Evolutionary conservation across 495 filamentous ascomycete species (phyloP).

Genomic region (Aspergillus sparsus): DNA sequence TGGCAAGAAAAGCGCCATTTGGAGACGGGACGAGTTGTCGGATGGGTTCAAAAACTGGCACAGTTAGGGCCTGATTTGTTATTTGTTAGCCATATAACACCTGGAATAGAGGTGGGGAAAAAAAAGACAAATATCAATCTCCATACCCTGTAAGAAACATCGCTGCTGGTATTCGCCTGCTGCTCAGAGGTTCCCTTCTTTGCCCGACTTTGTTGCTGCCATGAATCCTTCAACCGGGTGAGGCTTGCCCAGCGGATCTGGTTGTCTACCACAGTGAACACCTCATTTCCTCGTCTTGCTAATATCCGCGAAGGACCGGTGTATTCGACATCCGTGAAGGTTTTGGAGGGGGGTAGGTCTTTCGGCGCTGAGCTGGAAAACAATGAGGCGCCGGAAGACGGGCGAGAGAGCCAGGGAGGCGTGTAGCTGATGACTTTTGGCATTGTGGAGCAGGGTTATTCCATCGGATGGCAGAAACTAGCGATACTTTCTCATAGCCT

Average conservation of each 20-base stretch:
- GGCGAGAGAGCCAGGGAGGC: constrained; percentile 77
- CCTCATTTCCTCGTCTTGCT: constrained; percentile 72
- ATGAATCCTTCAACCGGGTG: constrained; percentile 69
- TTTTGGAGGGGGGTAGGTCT: constrained; percentile 35
- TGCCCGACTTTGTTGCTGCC: constrained; percentile 51
- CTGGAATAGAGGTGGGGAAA: not conserved
- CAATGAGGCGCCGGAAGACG: constrained; percentile 70
- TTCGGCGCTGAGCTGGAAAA: constrained; percentile 54
- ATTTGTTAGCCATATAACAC: constrained; percentile 2
- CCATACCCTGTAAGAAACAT: constrained; percentile 40
- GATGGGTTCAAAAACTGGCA: constrained; percentile 72
- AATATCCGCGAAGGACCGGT: constrained; percentile 66
- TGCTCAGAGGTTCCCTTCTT: constrained; percentile 21
- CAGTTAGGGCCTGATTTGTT: constrained; percentile 61
- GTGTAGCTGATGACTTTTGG: constrained; percentile 78
- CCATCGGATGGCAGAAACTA: constrained; percentile 3
- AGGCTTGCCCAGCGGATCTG: constrained; percentile 87
- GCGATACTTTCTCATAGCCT: not conserved
- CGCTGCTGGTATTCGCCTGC: constrained; percentile 8
- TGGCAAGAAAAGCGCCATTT: constrained; percentile 73
- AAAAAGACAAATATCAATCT: not conserved
- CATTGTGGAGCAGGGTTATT: constrained; percentile 51
- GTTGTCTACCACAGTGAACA: constrained; percentile 81
- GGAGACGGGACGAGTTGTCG: constrained; percentile 81
- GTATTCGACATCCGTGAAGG: constrained; percentile 39